A percentile compares a stretch with the other conserved stretches of the same genome.
Evolutionary conservation across 1,284 basidiomycete genomes (phyloP).

Genomic region (Filobasidium uniguttulatum): DNA sequence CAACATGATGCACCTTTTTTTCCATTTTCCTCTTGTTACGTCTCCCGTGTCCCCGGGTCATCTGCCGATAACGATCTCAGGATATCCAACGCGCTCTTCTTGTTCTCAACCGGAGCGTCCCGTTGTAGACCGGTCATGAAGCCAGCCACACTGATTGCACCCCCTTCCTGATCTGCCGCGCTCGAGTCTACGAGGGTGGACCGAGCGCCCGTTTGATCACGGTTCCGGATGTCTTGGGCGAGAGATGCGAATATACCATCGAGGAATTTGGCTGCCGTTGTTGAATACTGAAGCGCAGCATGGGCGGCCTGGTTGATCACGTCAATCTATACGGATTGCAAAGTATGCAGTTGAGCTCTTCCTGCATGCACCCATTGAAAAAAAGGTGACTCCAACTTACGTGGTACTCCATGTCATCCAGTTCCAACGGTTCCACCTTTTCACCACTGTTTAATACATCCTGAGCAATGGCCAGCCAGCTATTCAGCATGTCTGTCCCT

Average conservation of each 20-base stretch:
- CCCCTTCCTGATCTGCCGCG: neutral
- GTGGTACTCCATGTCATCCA: conserved; percentile 29
- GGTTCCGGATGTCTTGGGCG: conserved; percentile 26
- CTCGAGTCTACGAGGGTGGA: neutral
- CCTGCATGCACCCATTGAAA: neutral
- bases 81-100: neutral
- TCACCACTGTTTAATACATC: conserved; percentile 15
- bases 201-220: conserved; percentile 17
- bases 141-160: neutral
- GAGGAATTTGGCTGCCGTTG: conserved; percentile 30
- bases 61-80: neutral
- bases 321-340: conserved; percentile 25
- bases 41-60: too few relatives aligned
- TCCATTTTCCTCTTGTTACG: too few relatives aligned
- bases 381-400: conserved; percentile 17
- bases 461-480: conserved; percentile 9
- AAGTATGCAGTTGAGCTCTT: conserved; percentile 1
- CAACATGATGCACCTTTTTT: too few relatives aligned
- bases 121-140: neutral
- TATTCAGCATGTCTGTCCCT: conserved; percentile 7
- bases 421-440: conserved; percentile 10
- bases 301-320: conserved; percentile 30
- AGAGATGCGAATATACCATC: conserved; percentile 36
- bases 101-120: neutral
- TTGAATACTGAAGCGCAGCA: conserved; percentile 30